Conservation (phyloP, 768 basidiomycete genomes). For the Floccularia luteovirens region DNA sequence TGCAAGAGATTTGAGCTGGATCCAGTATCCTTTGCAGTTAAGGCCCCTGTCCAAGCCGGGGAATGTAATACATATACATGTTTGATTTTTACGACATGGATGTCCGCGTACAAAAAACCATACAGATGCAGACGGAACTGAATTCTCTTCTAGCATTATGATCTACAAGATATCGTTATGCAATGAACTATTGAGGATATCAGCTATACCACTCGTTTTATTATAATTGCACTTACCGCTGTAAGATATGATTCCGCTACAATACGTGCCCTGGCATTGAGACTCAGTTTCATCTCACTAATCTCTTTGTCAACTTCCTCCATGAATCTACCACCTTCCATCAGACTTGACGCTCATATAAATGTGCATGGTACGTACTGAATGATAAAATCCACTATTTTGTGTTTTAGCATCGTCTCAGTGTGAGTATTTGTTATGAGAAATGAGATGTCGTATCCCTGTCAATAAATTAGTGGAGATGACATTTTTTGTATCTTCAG, state of each 20-base stretch:
- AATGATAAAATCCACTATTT: slow-evolving; percentile 99
- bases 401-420: slow-evolving; percentile 99
- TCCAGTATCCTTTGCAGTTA: no score
- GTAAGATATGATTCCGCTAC: slow-evolving; percentile 95
- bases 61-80: no score
- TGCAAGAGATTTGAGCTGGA: no score
- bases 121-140: no score
- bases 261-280: slow-evolving; percentile 93
- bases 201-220: not conserved
- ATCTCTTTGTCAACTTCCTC: slow-evolving; percentile 99
- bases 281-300: slow-evolving; percentile 96
- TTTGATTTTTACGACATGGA: no score
- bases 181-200: slow-evolving; percentile 25
- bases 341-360: slow-evolving; percentile 5
- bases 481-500: not conserved
- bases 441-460: slow-evolving; percentile 99
- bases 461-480: slow-evolving; percentile 3
- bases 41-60: no score
- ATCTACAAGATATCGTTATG: no score
- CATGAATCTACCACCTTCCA: slow-evolving; percentile 65
- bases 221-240: slow-evolving; percentile 48
- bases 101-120: no score
- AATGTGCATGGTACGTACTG: slow-evolving; percentile 48
- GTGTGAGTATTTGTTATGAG: slow-evolving; percentile 95
- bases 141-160: no score